These are phyloP conservation scores for Claviceps cyperi DNA, from an alignment of 2,329 filamentous ascomycete species.

Conservation along the genomic window DNA sequence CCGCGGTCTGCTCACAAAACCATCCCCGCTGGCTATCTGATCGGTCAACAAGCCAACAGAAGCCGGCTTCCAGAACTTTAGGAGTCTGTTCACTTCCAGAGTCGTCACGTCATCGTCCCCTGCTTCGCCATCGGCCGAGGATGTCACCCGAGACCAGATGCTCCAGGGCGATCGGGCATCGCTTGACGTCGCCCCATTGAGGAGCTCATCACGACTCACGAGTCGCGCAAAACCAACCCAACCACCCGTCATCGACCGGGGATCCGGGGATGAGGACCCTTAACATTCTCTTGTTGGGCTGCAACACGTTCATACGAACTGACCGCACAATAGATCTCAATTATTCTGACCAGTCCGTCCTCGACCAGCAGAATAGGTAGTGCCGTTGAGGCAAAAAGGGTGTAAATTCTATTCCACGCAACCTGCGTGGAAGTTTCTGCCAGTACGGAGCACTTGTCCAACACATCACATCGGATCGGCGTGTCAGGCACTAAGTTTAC, in stretches of 20 bases:
- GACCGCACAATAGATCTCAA: too few relatives aligned
- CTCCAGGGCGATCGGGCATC: conserved; percentile 1
- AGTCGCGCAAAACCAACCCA: not conserved
- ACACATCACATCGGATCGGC: not conserved
- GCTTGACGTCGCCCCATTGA: not conserved
- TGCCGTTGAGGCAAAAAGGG: too few relatives aligned
- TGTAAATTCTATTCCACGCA: too few relatives aligned
- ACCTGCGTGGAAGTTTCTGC: too few relatives aligned
- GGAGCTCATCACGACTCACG: not conserved
- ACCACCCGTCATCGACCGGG: not conserved
- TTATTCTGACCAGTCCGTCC: too few relatives aligned
- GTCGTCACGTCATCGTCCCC: not conserved
- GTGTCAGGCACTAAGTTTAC: not conserved
- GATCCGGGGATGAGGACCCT: not conserved
- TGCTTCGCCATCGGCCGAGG: not conserved
- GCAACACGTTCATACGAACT: not conserved
- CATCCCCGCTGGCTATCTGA: not conserved
- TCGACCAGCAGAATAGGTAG: too few relatives aligned
- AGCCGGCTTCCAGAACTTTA: not conserved
- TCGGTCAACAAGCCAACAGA: not conserved
- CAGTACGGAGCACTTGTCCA: not conserved
- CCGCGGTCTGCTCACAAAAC: not conserved
- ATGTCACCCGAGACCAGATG: not conserved
- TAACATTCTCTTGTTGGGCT: not conserved
- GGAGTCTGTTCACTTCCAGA: not conserved